Conservation (phyloP, 371 early-diverging fungal species). For the Mortierella sp. region DNA sequence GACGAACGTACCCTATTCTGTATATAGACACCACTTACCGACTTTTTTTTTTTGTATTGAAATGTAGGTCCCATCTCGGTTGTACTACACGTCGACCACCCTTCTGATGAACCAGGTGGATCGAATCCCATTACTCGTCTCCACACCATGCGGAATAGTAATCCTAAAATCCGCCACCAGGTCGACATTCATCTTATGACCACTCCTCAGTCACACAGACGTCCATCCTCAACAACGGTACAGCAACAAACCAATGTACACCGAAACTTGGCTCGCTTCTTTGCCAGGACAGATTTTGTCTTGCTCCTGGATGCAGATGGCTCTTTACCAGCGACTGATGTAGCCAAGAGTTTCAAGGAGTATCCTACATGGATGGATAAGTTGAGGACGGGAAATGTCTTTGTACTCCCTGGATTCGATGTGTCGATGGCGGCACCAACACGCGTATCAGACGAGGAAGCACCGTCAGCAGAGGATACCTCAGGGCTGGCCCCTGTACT, state of each 20-base stretch:
- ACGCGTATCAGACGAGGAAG: constrained; percentile 2
- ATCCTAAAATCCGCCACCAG: constrained; percentile 54
- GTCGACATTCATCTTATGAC: constrained; percentile 66
- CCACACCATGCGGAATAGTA: constrained; percentile 56
- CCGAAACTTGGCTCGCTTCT: constrained; percentile 67
- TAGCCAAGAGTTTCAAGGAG: constrained; percentile 28
- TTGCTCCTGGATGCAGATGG: constrained; percentile 56
- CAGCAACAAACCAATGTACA: constrained; percentile 53
- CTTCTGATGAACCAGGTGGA: constrained; percentile 22
- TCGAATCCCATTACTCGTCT: constrained; percentile 43
- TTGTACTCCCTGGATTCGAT: constrained; percentile 66
- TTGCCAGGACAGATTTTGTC: constrained; percentile 63
- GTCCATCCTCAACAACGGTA: constrained; percentile 18
- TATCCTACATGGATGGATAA: constrained; percentile 55
- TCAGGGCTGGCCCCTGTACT: constrained; percentile 32
- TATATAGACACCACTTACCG: too few species aligned
- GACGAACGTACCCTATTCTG: background rate
- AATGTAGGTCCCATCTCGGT: constrained; percentile 65
- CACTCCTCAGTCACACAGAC: constrained; percentile 53
- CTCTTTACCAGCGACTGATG: constrained; percentile 52
- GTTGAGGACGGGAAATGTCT: constrained; percentile 59
- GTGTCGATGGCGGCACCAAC: constrained; percentile 14
- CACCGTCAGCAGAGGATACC: background rate
- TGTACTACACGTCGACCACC: constrained; percentile 56
- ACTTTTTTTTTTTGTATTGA: background rate